Base-by-base conservation (phyloP, 768 basidiomycete species). In the Trametes cinnabarina region DNA sequence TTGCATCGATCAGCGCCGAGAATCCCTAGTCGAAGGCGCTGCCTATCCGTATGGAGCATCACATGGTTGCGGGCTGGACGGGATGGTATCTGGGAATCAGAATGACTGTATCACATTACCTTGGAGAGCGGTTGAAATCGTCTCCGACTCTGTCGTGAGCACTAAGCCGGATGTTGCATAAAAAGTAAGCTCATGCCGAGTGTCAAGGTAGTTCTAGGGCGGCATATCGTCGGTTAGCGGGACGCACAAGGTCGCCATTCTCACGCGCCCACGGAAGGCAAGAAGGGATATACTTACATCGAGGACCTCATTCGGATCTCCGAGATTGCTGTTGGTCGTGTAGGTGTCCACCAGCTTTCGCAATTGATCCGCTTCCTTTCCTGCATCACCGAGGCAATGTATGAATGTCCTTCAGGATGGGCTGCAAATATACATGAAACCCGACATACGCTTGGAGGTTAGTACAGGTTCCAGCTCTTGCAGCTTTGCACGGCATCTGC, bases 141-240 rank as follows among this genome's bases (percentile, higher is more conserved):
- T 76, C 8, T 85, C 80, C 26, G 86, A 77, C 71, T 92, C 90
- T n/a, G 85, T 76, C 23, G 76, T 77, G 23, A 92, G 72, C 44
- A 84, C 77, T 49, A 77, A 71, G 52, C 82, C 82, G 8, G 85
- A 86, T 3, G 77, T 84, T 25, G 73, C 69, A 55, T 82, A 83
- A 46, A 79, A 76, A 0, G 76, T 74, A 37, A 82, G 73, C 62
- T 87, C 82, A 65, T 91, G 87, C 55, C 77, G 76, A 19, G 80
- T 74, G 28, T 90, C 87, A 47, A 91, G 69, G 66, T 82, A 82
- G 62, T 75, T 79, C 91, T 92, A 56, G 32, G 58, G 22, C 12
- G n/a, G 19, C 17, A 43, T 20, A 35, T 15, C 34, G 11, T n/a
- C 17, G 39, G 25, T 20, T 41, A 12, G 35, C 20, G 15, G 48